Conservation (phyloP, 2,329 filamentous ascomycete species). For the Arthroderma uncinatum region DNA sequence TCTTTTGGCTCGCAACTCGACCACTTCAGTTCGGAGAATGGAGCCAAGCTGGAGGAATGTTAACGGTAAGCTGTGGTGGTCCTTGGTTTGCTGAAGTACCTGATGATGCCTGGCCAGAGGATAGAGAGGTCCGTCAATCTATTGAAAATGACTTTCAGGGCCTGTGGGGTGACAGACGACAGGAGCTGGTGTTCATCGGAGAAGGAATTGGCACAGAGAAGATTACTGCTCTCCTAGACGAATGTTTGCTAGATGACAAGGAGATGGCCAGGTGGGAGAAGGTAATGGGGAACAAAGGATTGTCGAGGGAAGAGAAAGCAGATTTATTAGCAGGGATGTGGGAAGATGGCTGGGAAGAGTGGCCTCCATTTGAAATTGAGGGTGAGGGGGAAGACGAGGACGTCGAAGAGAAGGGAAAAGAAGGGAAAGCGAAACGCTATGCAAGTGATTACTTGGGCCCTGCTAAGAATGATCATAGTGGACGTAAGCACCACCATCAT, state of each 20-base stretch:
- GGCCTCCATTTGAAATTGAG: constrained; percentile 39
- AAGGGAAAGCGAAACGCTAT: constrained; percentile 19
- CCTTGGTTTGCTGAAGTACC: too few species aligned
- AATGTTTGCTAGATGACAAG: constrained; percentile 49
- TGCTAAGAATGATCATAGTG: constrained; percentile 15
- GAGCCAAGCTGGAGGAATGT: too few species aligned
- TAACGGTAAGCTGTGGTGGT: too few species aligned
- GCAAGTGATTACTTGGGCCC: constrained; percentile 23
- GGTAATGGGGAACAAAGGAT: constrained; percentile 38
- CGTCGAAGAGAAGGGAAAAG: constrained; percentile 15
- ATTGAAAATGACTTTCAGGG: too few species aligned
- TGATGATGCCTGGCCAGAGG: too few species aligned
- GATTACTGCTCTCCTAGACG: too few species aligned
- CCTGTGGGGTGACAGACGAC: too few species aligned
- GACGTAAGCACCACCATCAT: constrained; percentile 15
- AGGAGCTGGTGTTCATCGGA: too few species aligned
- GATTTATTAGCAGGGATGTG: constrained; percentile 42
- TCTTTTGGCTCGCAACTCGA: too few species aligned
- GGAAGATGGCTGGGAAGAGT: constrained; percentile 50
- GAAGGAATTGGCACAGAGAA: too few species aligned
- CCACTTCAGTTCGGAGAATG: too few species aligned
- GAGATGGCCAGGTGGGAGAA: constrained; percentile 48
- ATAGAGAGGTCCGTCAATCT: too few species aligned
- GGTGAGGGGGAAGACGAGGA: constrained; percentile 24
- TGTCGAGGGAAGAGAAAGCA: constrained; percentile 32